Evolutionary conservation across 2,329 filamentous ascomycete genomes (phyloP).

Genomic region (Curvularia lunata): DNA sequence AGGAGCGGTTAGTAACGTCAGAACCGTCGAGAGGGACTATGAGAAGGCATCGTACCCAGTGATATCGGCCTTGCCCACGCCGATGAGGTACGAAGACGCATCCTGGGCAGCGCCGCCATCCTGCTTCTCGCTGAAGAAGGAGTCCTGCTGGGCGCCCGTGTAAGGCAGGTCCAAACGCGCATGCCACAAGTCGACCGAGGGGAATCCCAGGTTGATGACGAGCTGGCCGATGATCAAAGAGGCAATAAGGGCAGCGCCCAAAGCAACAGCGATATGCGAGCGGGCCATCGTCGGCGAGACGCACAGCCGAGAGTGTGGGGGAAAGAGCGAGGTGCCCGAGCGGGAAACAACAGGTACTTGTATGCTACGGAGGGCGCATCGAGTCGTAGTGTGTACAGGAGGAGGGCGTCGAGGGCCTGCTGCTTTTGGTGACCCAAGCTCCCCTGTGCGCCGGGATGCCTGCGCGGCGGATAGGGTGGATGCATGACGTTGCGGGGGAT

Average conservation of each 20-base stretch:
- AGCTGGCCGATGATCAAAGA: slow-evolving; percentile 46
- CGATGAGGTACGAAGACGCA: slow-evolving; percentile 64
- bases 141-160: slow-evolving; percentile 31
- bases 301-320: slow-evolving; percentile 21
- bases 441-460: background rate
- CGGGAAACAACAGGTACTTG: slow-evolving; percentile 4
- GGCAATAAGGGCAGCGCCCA: slow-evolving; percentile 45
- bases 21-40: too few relatives aligned
- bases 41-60: slow-evolving; percentile 62
- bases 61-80: slow-evolving; percentile 74
- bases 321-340: background rate
- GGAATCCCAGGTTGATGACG: slow-evolving; percentile 43
- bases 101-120: slow-evolving; percentile 38
- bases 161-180: slow-evolving; percentile 33
- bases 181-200: slow-evolving; percentile 48
- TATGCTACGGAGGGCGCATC: slow-evolving; percentile 11
- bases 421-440: slow-evolving; percentile 2
- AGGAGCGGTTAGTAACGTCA: slow-evolving; percentile 16
- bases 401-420: background rate
- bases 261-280: slow-evolving; percentile 48
- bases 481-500: slow-evolving; percentile 23
- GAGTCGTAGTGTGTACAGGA: background rate
- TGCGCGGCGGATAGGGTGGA: background rate
- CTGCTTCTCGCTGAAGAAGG: slow-evolving; percentile 39
- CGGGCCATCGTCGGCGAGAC: slow-evolving; percentile 46